A percentile compares a stretch with the other conserved stretches of the same genome.
phyloP scores from a whole-genome alignment of 352 stramenopile species.

The Globisporangium paroecandrum region DNA sequence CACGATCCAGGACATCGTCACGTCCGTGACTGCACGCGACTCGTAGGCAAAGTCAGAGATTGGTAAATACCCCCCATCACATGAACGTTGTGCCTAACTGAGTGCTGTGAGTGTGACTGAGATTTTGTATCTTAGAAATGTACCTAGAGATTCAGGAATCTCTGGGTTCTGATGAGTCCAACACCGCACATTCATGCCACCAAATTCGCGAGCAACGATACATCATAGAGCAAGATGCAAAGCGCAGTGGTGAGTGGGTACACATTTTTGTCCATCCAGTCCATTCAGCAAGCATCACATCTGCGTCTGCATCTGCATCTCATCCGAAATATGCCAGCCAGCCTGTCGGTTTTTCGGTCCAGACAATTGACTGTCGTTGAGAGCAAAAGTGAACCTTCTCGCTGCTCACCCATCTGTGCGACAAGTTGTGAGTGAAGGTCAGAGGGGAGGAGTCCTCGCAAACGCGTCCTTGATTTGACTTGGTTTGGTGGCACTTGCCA shows the following conservation, averaged over 20 bases:
- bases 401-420: not conserved
- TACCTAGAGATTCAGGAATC: not conserved
- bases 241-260: not conserved
- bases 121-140: not conserved
- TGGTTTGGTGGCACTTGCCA: not conserved
- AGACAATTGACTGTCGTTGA: not conserved
- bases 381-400: not conserved
- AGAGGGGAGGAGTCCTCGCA: not conserved
- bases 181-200: not conserved
- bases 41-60: conserved; percentile 34
- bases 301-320: not conserved
- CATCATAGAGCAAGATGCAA: not conserved
- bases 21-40: conserved; percentile 86
- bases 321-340: not conserved
- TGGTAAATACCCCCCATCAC: not conserved
- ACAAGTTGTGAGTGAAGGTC: conserved; percentile 7
- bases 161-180: not conserved
- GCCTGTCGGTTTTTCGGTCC: not conserved
- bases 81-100: not conserved
- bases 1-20: conserved; percentile 92
- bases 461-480: not conserved
- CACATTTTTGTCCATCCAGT: not conserved
- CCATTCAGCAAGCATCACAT: not conserved
- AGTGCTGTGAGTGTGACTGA: not conserved
- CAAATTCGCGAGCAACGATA: not conserved